Base-by-base conservation (phyloP, 2,329 filamentous ascomycete species). In the Paracamarosporium sp. region DNA sequence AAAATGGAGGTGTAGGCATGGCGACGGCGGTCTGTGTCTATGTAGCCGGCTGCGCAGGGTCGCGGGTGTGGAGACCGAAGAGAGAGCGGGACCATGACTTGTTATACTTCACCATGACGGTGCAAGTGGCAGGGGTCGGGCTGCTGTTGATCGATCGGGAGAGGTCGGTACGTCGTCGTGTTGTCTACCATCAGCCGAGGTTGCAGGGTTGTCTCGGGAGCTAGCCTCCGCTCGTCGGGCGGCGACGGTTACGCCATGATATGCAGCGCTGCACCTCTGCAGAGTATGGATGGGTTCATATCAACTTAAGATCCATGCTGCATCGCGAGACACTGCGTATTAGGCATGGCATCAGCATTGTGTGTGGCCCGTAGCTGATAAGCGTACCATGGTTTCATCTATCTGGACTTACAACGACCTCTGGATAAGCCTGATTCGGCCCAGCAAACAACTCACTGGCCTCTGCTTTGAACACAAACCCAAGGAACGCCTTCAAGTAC, bases 1-100 rank as follows among this genome's bases (percentile, higher is more conserved):
- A 73, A 51, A 76, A 76, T 1, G 73, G 73, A 43, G 73, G 73
- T 17, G 73, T 76, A 38, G 73, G 72, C 73, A 75, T 75, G 31
- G 50, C 20, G 24, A 22, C 40, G 40, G 28, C 31, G 53, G 30
- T 15, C 1, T 38, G 20, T 50, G 28, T 50, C 17, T 40, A 40
- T 50, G 31, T 12, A 5, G 35, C 17, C 45, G 45, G 28, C 31
- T 36, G 36, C 20, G 30, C 45, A 48, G 30, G 20, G 20, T 35
- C 11, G 30, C 30, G 45, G 20, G 5, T 24, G 45, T 48, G 45
- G 30, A 25, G 20, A 48, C 31, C 30, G 5, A 48, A 43, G 22
- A 24, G 31, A 35, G 45, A 31, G 30, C 30, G 31, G 20, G 20
- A 17, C 12, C 9, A 48, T 35, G 17, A 17, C 28, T 36, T 30